Evolutionary conservation across 441 rosid species (phyloP), one percentile per base, ranked within the genome.

Genomic region (Bocquillonia castaneifolia): DNA sequence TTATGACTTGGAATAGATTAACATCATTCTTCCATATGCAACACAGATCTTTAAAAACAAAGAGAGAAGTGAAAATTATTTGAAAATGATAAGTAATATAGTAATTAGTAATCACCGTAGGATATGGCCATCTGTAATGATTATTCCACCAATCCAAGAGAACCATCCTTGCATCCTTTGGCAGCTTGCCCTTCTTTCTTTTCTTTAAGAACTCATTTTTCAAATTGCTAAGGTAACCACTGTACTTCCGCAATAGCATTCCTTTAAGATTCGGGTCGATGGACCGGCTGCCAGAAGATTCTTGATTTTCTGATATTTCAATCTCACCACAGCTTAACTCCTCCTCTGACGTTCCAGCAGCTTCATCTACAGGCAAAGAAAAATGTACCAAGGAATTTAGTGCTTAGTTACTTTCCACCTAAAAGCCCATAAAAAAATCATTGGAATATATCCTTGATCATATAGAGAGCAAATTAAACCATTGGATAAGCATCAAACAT

Each of bases 101-200:
- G 22, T 26, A 29, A 57, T 25, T 0, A 17, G 8, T 37, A 10
- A 26, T 69, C 74, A 87, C 93, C 78, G 93, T 85, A 1, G 93
- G 93, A 76, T 88, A 88, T 20, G 93, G 93, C 93, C 93, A 88
- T 72, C 78, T 64, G 59, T 57, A 76, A 63, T 85, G 90, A 31
- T 48, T 31, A 51, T 77, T 85, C 93, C 93, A 88, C 93, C 93
- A 88, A 25, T 84, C 76, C 26, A 85, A 63, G n/a, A 88, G 85
- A 1, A 64, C 48, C 5, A 44, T 48, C 74, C 81, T 80, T 0
- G 93, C 84, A 66, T 85, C 90, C 64, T 84, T 85, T 0, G 93
- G 93, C 22, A 88, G 80, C 68, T 82, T 84, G 18, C 88, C 88
- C 23, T 85, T 88, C 78, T 85, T 88, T 56, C 77, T 76, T 62